Conservation (phyloP, 2,329 filamentous ascomycete species). For the Trichoderma hamatum region DNA sequence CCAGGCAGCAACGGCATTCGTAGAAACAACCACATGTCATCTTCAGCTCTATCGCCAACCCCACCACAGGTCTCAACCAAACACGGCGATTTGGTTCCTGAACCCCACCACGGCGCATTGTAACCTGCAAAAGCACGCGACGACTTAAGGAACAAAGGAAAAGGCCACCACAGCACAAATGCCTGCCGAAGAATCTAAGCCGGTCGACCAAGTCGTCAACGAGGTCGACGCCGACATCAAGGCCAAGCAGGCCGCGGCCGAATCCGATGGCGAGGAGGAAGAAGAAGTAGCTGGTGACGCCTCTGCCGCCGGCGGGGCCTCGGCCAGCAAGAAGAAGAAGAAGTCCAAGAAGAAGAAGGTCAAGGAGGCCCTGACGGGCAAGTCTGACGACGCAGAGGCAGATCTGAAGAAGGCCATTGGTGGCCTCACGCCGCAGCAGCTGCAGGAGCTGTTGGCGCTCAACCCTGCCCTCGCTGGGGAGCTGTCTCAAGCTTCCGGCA, state of each 20-base stretch:
- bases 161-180: conserved; percentile 35
- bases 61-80: conserved; percentile 13
- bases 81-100: background rate
- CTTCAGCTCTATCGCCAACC: conserved; percentile 9
- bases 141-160: background rate
- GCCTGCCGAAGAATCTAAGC: conserved; percentile 65
- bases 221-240: conserved; percentile 51
- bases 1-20: background rate
- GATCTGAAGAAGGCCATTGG: conserved; percentile 56
- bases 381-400: conserved; percentile 43
- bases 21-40: conserved; percentile 10
- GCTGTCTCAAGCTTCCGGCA: conserved; percentile 42
- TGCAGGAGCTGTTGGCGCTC: conserved; percentile 68
- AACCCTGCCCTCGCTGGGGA: conserved; percentile 73
- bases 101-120: conserved; percentile 23
- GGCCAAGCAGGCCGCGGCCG: conserved; percentile 50
- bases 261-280: conserved; percentile 47
- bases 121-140: conserved; percentile 13
- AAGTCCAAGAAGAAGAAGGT: conserved; percentile 67
- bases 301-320: conserved; percentile 31
- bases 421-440: conserved; percentile 58
- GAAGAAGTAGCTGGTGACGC: conserved; percentile 47
- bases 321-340: conserved; percentile 58
- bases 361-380: conserved; percentile 48
- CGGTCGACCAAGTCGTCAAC: conserved; percentile 56